Evolutionary conservation across 2,329 filamentous ascomycete genomes (phyloP), one percentile per base, ranked within the genome.

Genomic region (Colletotrichum musicola): DNA sequence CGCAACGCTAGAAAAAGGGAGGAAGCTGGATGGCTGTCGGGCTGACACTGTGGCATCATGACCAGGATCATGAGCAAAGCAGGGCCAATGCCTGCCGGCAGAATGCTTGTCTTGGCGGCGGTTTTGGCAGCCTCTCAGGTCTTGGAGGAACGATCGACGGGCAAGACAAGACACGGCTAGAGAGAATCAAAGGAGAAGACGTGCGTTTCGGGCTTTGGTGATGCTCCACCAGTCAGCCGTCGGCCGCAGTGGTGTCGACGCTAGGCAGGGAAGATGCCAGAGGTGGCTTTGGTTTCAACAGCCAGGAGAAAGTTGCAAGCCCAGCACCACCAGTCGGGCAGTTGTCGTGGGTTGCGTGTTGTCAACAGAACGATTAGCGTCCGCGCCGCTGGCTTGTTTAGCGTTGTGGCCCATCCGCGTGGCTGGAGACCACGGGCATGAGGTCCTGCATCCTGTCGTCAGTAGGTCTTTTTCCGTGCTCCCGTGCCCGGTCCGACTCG

Each of bases 81-180:
- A 61, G 49, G 56, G 56, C 22, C 46, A 67, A 25, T 65, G 62
- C 65, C 65, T 60, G 65, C 65, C 55, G 65, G 62, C 42, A 65
- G 62, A 55, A 61, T 60, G 49, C 55, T 68, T 6, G 62, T 50
- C 65, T 68, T 68, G 65, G 65, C 61, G 55, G 65, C 50, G 65
- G 65, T 7, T 65, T 68, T 68, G 49, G 62, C 65, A 65, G 55
- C 62, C 62, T 68, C 65, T 60, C 49, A 60, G 59, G 55, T 44
- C 61, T 55, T 60, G 65, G 42, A 40, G 42, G 22, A 49, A 51
- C 42, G 55, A 68, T 65, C 49, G 51, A 56, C 55, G 65, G 50
- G 49, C 38, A 55, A 46, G 60, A 25, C 51, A 25, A 63, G 64
- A 62, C 58, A 57, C 51, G 53, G 38, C 64, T 58, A 58, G 47